These are phyloP conservation scores for Cryptosporidium andersoni DNA, from an alignment of 169 alveolate species.

Conservation along the genomic window DNA sequence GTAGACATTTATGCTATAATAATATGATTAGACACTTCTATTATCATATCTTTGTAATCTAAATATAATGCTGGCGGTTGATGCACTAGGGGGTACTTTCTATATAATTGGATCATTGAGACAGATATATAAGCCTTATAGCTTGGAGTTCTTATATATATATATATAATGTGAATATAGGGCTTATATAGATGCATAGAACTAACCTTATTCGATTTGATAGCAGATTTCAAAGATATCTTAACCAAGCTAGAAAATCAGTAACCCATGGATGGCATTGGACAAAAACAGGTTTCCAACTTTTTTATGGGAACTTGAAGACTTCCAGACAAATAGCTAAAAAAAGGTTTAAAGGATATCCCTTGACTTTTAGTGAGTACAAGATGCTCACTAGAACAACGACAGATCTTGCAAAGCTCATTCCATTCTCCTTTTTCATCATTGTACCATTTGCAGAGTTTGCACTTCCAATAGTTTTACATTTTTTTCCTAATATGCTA, in stretches of 20 bases:
- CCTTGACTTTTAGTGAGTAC: conserved; percentile 25
- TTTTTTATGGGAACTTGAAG: conserved; percentile 1
- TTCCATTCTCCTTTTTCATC: conserved; percentile 87
- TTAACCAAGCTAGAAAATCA: neutral
- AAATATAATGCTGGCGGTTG: too few relatives aligned
- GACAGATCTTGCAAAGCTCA: conserved; percentile 84
- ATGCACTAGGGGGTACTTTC: too few relatives aligned
- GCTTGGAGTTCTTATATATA: too few relatives aligned
- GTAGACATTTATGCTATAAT: too few relatives aligned
- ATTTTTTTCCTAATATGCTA: conserved; percentile 87
- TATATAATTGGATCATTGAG: too few relatives aligned
- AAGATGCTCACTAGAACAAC: conserved; percentile 70
- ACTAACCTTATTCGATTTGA: too few relatives aligned
- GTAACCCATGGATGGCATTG: conserved; percentile 2
- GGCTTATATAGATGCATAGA: too few relatives aligned
- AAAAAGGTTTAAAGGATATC: conserved; percentile 24
- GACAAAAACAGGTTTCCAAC: neutral
- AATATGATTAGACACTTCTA: too few relatives aligned
- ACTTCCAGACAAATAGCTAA: neutral
- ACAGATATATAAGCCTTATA: too few relatives aligned
- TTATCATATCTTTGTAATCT: too few relatives aligned
- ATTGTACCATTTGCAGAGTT: conserved; percentile 87
- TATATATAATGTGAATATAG: too few relatives aligned
- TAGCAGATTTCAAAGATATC: neutral
- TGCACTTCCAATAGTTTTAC: conserved; percentile 84